A percentile compares a stretch with the other conserved stretches of the same genome.
These are phyloP conservation scores for Ceratobasidium papillatum DNA, from an alignment of 1,284 basidiomycete genomes.

Conservation along the genomic window DNA sequence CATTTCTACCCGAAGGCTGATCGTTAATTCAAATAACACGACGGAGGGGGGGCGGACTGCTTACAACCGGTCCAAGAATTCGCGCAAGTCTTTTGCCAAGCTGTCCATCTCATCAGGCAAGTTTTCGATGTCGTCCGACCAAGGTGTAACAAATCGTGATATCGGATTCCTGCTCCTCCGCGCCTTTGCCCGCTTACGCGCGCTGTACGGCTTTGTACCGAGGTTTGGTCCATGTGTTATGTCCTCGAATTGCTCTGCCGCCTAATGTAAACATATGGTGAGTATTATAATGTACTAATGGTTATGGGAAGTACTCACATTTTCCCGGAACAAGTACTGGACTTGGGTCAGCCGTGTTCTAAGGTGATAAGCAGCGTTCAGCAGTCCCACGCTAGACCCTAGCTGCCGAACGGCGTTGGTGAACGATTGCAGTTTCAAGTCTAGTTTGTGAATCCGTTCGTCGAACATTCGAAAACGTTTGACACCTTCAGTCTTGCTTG, in stretches of 20 bases:
- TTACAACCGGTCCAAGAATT: constrained; percentile 35
- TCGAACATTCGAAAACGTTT: constrained; percentile 21
- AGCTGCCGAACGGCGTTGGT: constrained; percentile 43
- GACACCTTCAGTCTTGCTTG: constrained; percentile 14
- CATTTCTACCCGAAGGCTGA: not conserved
- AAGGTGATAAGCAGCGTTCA: constrained; percentile 43
- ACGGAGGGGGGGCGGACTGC: not conserved
- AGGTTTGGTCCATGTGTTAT: constrained; percentile 11
- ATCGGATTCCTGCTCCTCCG: not conserved
- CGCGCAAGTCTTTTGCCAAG: not conserved
- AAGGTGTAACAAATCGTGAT: constrained; percentile 43
- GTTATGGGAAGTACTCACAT: no score
- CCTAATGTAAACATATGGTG: not conserved
- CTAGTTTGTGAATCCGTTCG: not conserved
- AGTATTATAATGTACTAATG: no score
- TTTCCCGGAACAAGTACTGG: constrained; percentile 45
- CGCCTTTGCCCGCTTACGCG: constrained; percentile 31
- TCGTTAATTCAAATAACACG: not conserved
- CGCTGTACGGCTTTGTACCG: constrained; percentile 22
- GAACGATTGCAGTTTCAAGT: constrained; percentile 43
- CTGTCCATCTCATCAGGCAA: constrained; percentile 20
- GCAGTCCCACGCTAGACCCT: constrained; percentile 41
- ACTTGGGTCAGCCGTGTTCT: constrained; percentile 41
- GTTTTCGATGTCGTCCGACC: constrained; percentile 4
- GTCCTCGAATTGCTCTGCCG: constrained; percentile 21